Conservation (phyloP, 768 basidiomycete species). For the Boletus coccyginus region DNA sequence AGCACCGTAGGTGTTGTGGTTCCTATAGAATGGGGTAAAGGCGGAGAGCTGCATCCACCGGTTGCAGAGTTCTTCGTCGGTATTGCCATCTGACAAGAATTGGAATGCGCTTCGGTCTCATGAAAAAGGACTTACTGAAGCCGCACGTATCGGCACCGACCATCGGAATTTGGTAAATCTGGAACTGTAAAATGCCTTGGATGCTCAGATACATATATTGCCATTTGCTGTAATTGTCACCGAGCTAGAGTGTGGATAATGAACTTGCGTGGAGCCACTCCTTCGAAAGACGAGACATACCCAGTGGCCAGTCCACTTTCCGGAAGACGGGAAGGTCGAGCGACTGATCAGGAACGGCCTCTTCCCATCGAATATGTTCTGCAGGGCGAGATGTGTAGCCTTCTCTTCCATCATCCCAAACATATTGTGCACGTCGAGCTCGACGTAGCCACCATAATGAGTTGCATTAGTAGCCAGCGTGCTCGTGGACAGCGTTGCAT, state of each 20-base stretch:
- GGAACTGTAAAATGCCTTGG: conserved; percentile 78
- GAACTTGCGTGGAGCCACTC: background rate
- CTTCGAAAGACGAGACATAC: conserved; percentile 26
- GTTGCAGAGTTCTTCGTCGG: conserved; percentile 77
- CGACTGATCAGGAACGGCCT: conserved; percentile 72
- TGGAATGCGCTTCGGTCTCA: background rate
- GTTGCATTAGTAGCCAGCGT: conserved; percentile 72
- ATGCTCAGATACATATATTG: conserved; percentile 67
- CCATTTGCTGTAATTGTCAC: conserved; percentile 79
- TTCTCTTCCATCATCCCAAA: conserved; percentile 73
- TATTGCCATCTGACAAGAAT: conserved; percentile 45
- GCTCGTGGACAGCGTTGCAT: conserved; percentile 49
- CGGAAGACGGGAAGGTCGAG: conserved; percentile 65
- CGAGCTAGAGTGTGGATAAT: conserved; percentile 44
- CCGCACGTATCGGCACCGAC: conserved; percentile 71
- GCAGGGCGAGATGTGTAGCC: conserved; percentile 58
- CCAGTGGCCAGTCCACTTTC: conserved; percentile 75
- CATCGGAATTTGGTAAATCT: conserved; percentile 80
- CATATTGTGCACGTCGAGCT: conserved; percentile 68
- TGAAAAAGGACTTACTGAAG: conserved; percentile 21
- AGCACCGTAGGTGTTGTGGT: conserved; percentile 67
- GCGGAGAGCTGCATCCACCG: conserved; percentile 88
- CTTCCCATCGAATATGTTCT: conserved; percentile 50
- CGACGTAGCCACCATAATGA: conserved; percentile 57
- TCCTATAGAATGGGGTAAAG: conserved; percentile 79